Conservation (phyloP, 1,284 basidiomycete species). For the Pseudomicrostroma phylloplanum region DNA sequence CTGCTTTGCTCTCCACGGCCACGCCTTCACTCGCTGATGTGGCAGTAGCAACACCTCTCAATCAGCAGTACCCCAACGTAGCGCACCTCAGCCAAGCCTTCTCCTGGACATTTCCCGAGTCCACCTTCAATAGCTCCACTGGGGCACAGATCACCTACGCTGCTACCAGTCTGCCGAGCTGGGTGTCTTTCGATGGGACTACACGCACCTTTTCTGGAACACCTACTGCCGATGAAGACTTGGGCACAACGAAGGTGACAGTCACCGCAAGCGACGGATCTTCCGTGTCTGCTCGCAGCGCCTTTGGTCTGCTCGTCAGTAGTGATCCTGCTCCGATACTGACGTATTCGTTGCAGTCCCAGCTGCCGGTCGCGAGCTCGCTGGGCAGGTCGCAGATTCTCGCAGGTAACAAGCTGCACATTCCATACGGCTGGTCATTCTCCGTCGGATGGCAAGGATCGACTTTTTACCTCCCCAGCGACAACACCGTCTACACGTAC, state of each 20-base stretch:
- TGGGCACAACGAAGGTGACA: constrained; percentile 8
- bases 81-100: constrained; percentile 34
- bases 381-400: constrained; percentile 35
- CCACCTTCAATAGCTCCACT: constrained; percentile 29
- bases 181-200: constrained; percentile 34
- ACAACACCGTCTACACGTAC: constrained; percentile 60
- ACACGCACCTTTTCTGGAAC: constrained; percentile 30
- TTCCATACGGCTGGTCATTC: constrained; percentile 81
- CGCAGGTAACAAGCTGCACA: constrained; percentile 56
- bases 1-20: neutral
- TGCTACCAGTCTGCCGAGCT: constrained; percentile 28
- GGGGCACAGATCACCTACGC: constrained; percentile 21
- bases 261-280: constrained; percentile 5
- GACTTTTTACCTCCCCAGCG: constrained; percentile 58
- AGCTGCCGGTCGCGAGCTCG: constrained; percentile 35
- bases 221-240: constrained; percentile 19
- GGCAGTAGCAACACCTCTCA: constrained; percentile 22
- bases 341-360: constrained; percentile 31
- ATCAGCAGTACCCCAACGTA: constrained; percentile 32
- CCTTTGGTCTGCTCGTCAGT: constrained; percentile 30
- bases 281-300: constrained; percentile 12
- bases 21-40: constrained; percentile 15
- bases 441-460: constrained; percentile 72
- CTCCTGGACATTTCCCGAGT: constrained; percentile 31
- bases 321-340: constrained; percentile 31